phyloP scores from a whole-genome alignment of 208 protist species.

The Phytomonas francai region DNA sequence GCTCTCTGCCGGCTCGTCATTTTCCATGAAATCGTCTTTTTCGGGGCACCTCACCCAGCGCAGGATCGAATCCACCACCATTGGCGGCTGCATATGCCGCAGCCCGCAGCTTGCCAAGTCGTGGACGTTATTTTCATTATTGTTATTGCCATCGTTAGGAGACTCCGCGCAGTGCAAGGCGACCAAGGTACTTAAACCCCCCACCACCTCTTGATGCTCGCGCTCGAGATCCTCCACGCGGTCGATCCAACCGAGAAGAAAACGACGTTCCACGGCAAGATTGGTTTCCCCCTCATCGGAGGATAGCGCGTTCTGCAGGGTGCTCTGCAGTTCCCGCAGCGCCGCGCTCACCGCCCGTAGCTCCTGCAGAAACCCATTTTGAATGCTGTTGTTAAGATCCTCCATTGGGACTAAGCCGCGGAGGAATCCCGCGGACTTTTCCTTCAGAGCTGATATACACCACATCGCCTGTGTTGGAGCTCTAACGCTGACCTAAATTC shows the following conservation, averaged over 20 bases:
- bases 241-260: conserved; percentile 36
- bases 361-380: conserved; percentile 26
- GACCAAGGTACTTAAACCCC: background rate
- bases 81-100: conserved; percentile 8
- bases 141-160: background rate
- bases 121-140: conserved; percentile 1
- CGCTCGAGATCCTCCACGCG: conserved; percentile 39
- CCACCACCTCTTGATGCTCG: conserved; percentile 40
- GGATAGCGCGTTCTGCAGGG: background rate
- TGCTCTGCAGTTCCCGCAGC: conserved; percentile 37
- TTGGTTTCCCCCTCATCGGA: background rate
- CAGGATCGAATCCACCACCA: background rate
- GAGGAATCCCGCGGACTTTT: conserved; percentile 13
- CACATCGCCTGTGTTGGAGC: conserved; percentile 57
- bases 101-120: conserved; percentile 5
- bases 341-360: conserved; percentile 51
- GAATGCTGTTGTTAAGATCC: conserved; percentile 36
- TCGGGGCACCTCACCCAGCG: background rate
- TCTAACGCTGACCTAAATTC: conserved; percentile 13
- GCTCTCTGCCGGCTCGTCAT: conserved; percentile 12
- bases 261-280: background rate
- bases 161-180: background rate
- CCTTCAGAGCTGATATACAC: conserved; percentile 44
- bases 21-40: conserved; percentile 11
- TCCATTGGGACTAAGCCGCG: conserved; percentile 23